Percentiles rank a stretch among this genome's conserved stretches.
phyloP scores from a whole-genome alignment of 2,329 filamentous ascomycete genomes.

The Diplodia mutila region DNA sequence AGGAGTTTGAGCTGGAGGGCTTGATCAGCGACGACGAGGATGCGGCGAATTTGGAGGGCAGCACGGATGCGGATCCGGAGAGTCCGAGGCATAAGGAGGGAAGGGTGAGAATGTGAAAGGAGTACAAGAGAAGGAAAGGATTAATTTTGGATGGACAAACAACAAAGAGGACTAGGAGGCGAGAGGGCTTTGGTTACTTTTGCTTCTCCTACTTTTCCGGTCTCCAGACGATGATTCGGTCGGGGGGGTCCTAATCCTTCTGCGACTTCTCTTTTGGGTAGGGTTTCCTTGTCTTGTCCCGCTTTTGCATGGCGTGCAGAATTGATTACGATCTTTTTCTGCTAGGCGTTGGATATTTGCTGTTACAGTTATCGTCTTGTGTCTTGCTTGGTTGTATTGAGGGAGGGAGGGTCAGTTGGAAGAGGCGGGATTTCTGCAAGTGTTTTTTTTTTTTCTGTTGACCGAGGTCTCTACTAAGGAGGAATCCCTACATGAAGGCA shows the following conservation, averaged over 20 bases:
- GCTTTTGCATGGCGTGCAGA: neutral
- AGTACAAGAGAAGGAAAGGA: neutral
- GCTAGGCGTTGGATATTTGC: neutral
- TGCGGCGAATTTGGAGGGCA: conserved; percentile 30
- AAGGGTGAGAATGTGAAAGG: neutral
- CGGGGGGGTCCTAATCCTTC: neutral
- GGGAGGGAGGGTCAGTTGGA: too few relatives aligned
- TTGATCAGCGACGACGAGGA: conserved; percentile 88
- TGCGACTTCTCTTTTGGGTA: neutral
- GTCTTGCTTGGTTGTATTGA: neutral
- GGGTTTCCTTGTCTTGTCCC: neutral
- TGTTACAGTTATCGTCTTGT: neutral
- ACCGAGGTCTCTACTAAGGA: too few relatives aligned
- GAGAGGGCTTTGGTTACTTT: neutral
- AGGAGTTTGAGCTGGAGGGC: conserved; percentile 92
- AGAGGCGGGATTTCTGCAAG: too few relatives aligned
- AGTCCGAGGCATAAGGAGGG: conserved; percentile 13
- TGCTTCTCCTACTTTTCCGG: neutral
- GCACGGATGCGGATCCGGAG: conserved; percentile 11
- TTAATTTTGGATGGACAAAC: neutral
- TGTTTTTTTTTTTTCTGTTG: neutral
- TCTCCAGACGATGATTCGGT: neutral
- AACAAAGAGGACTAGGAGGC: neutral
- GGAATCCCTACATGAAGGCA: neutral
- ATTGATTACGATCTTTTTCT: conserved; percentile 26